phyloP scores from a whole-genome alignment of 1,284 basidiomycete species.

The Exobasidium cylindrosporum region DNA sequence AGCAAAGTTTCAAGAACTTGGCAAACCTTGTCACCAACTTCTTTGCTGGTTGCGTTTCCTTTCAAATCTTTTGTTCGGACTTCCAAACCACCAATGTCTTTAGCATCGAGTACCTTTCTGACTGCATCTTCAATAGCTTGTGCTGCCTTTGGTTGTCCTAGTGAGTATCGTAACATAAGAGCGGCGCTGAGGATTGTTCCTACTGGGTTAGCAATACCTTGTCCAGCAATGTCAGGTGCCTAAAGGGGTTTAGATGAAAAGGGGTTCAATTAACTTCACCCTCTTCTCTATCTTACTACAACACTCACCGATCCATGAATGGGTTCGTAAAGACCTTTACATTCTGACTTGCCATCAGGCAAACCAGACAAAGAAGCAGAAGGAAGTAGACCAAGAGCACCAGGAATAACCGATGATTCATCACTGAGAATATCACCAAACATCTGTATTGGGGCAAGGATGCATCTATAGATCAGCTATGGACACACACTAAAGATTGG shows the following conservation, averaged over 20 bases:
- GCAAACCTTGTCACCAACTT: constrained; percentile 81
- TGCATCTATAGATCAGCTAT: no score
- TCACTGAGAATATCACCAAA: constrained; percentile 74
- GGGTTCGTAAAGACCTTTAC: constrained; percentile 88
- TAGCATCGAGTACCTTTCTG: constrained; percentile 76
- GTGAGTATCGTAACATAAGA: constrained; percentile 86
- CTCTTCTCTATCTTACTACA: not conserved
- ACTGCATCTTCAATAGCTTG: constrained; percentile 83
- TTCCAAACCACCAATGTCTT: constrained; percentile 71
- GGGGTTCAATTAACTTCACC: not conserved
- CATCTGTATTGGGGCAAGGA: constrained; percentile 25
- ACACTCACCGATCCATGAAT: constrained; percentile 60
- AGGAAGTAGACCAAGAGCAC: constrained; percentile 90
- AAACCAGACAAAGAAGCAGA: constrained; percentile 92
- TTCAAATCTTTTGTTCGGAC: constrained; percentile 84
- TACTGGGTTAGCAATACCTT: constrained; percentile 93
- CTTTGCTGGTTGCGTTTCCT: constrained; percentile 70
- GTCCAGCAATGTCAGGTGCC: constrained; percentile 91
- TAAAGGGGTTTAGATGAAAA: not conserved
- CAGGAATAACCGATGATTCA: constrained; percentile 94
- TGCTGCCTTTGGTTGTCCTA: constrained; percentile 73
- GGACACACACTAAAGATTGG: no score
- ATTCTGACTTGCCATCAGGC: constrained; percentile 68
- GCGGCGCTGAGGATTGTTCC: constrained; percentile 96
- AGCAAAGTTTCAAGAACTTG: constrained; percentile 70